Evolutionary conservation across 2,329 filamentous ascomycete species (phyloP), one percentile per base, ranked within the genome.

Genomic region (Lasiodiplodia sp.): DNA sequence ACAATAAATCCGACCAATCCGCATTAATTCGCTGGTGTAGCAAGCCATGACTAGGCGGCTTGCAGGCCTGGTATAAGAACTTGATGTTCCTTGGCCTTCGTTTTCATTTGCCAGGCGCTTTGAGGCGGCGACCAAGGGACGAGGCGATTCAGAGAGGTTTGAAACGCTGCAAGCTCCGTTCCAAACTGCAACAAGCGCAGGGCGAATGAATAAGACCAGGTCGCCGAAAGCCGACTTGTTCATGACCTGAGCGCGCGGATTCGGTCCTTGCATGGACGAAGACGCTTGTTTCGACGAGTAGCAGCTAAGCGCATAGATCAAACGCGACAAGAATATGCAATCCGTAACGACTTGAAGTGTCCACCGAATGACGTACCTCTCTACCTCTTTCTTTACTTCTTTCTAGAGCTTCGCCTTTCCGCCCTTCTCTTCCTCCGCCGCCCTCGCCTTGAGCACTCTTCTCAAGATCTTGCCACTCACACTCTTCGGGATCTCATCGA

Each of bases 401-500:
- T 44, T 57, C 67, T 81, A 84, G 69, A 84, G 69, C 73, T 82
- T 84, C 40, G 82, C 80, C 75, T 81, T 83, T 3, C 69, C 67
- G 8, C 63, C 73, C 52, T 74, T 74, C 63, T 78, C 74, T 71
- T 84, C 82, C 66, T 81, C 79, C 64, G 77, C 72, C 18, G 80
- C 80, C 73, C 78, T 78, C 4, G 74, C 75, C 77, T 83, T 84
- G 71, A 85, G 71, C 56, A 84, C 71, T 49, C 82, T 73, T 69
- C 83, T 75, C 70, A 85, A 67, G 49, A 85, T 85, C 78, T 85
- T 85, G 2, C 83, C 83, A 64, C 78, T 80, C 1, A 80, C 76
- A 38, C 79, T 82, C 77, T 85, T 85, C 0, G 83, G 83, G 10
- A 85, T 82, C 72, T 83, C 82, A 38, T 84, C 82, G 2, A 82